These are phyloP conservation scores for Suillus luteus DNA, from an alignment of 768 basidiomycete species.

Conservation along the genomic window DNA sequence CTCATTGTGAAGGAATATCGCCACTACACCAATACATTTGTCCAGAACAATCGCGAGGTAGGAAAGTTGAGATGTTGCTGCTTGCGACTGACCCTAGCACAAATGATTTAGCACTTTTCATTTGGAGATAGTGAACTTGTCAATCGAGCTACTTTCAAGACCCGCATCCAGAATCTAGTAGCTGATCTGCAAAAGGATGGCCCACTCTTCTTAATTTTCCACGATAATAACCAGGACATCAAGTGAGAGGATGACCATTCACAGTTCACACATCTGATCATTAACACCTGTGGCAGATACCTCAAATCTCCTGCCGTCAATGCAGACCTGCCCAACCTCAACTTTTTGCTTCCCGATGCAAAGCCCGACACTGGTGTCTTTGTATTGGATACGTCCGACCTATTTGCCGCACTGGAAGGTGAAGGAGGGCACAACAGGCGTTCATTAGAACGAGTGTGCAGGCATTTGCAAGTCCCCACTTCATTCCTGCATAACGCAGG, in stretches of 20 bases:
- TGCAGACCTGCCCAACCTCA: constrained; percentile 53
- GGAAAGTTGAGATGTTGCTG: constrained; percentile 14
- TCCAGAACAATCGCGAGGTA: constrained; percentile 64
- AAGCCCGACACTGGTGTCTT: constrained; percentile 56
- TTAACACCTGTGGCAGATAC: constrained; percentile 41
- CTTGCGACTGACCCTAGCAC: constrained; percentile 1
- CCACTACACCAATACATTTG: constrained; percentile 62
- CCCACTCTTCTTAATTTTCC: constrained; percentile 79
- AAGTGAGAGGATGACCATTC: constrained; percentile 45
- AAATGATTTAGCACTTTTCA: constrained; percentile 52
- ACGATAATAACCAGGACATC: constrained; percentile 76
- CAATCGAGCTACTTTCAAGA: constrained; percentile 51
- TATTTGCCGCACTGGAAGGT: constrained; percentile 77
- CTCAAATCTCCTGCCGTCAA: constrained; percentile 52
- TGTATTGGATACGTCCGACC: constrained; percentile 70
- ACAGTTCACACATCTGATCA: background rate
- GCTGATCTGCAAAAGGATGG: constrained; percentile 42
- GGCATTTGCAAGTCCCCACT: constrained; percentile 59
- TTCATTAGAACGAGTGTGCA: constrained; percentile 61
- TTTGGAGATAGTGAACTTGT: constrained; percentile 66
- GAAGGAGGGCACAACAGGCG: constrained; percentile 51
- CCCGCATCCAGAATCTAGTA: constrained; percentile 51
- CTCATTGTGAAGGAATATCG: constrained; percentile 64
- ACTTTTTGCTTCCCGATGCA: constrained; percentile 58
- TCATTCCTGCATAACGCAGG: constrained; percentile 78